Conservation (phyloP, 2,329 filamentous ascomycete genomes). For the Phyllosticta paracitricarpa region DNA sequence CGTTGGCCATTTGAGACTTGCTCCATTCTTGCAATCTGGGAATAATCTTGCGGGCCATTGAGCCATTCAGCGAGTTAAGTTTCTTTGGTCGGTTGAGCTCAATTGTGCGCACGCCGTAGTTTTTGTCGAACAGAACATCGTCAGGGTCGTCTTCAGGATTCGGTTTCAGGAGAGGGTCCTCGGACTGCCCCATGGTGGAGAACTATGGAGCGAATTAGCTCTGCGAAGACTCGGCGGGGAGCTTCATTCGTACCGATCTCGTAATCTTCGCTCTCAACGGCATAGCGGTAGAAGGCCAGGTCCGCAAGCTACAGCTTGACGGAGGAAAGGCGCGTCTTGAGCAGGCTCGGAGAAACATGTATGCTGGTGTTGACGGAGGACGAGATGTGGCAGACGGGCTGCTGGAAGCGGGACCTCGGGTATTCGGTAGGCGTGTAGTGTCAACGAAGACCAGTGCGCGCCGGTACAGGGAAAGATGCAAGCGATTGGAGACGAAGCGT, state of each 20-base stretch:
- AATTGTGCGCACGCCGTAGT: slow-evolving; percentile 82
- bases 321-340: slow-evolving; percentile 30
- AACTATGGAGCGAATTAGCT: slow-evolving; percentile 4
- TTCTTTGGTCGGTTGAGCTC: slow-evolving; percentile 90
- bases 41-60: slow-evolving; percentile 91
- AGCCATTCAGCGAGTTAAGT: slow-evolving; percentile 83
- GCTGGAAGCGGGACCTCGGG: slow-evolving; percentile 27
- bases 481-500: slow-evolving; percentile 6
- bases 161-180: slow-evolving; percentile 37
- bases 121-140: slow-evolving; percentile 85
- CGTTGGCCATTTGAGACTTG: slow-evolving; percentile 87
- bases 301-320: slow-evolving; percentile 29
- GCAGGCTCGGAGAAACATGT: slow-evolving; percentile 37
- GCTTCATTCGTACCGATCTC: slow-evolving; percentile 40
- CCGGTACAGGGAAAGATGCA: not conserved
- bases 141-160: slow-evolving; percentile 63
- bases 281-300: slow-evolving; percentile 43
- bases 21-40: slow-evolving; percentile 87
- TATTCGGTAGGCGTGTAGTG: slow-evolving; percentile 17
- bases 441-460: not conserved
- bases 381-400: not conserved
- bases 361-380: slow-evolving; percentile 10
- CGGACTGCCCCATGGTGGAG: slow-evolving; percentile 12
- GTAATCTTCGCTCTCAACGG: slow-evolving; percentile 69
- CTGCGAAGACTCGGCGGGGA: not conserved